Evolutionary conservation across 495 filamentous ascomycete species (phyloP).

Genomic region (Hypoxylon rickii): DNA sequence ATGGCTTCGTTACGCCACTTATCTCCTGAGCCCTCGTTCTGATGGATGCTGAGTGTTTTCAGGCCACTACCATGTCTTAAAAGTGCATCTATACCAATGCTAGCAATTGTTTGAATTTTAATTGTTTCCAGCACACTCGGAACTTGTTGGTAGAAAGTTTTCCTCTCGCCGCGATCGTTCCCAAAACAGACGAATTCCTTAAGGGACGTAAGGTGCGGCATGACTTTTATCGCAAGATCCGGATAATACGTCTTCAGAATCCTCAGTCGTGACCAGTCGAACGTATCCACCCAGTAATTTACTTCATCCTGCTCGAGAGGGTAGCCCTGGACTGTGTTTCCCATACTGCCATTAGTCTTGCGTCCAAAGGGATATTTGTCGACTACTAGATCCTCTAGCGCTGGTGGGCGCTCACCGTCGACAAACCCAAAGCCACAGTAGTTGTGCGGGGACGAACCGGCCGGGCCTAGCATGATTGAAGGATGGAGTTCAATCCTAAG

Average conservation of each 20-base stretch:
- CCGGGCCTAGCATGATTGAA: not conserved
- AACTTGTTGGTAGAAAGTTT: not conserved
- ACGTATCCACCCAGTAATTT: not conserved
- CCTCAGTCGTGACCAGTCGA: conserved; percentile 5
- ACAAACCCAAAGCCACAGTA: not conserved
- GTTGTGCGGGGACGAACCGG: not conserved
- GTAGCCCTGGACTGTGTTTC: no score
- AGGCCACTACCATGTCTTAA: not conserved
- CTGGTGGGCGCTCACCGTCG: not conserved
- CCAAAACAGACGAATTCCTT: not conserved
- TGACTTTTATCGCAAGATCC: not conserved
- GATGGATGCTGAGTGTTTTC: conserved; percentile 4
- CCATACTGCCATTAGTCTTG: no score
- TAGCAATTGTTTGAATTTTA: not conserved
- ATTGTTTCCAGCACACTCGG: conserved; percentile 5
- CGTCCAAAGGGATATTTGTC: not conserved
- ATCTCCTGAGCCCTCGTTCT: not conserved
- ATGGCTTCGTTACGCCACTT: not conserved
- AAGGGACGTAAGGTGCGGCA: conserved; percentile 5
- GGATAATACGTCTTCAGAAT: not conserved
- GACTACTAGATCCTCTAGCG: conserved; percentile 1
- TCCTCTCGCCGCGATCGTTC: not conserved
- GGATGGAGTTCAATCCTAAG: not conserved
- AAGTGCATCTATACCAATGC: not conserved
- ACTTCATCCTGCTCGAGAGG: not conserved